phyloP scores from a whole-genome alignment of 345 rosid species.

The Arabis hirsuta region DNA sequence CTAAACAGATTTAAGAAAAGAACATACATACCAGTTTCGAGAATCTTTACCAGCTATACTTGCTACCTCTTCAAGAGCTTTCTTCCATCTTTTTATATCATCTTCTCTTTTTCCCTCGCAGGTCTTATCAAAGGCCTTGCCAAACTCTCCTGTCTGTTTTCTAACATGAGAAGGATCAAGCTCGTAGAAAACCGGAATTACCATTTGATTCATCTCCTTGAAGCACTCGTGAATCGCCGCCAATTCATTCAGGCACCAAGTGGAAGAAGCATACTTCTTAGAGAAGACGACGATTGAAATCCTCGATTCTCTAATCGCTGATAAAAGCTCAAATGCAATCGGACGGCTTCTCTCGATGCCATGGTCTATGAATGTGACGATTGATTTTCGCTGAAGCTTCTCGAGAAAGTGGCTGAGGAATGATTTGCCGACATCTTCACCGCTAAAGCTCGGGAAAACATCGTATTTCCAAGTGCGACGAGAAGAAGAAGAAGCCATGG shows the following conservation, averaged over 20 bases:
- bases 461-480: not conserved
- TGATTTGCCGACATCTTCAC: not conserved
- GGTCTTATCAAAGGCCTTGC: not conserved
- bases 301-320: not conserved
- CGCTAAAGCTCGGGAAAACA: conserved; percentile 4
- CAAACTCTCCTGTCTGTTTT: conserved; percentile 1
- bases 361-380: not conserved
- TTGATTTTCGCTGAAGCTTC: not conserved
- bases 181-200: conserved; percentile 11
- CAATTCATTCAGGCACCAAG: not conserved
- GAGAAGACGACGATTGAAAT: not conserved
- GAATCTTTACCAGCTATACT: conserved; percentile 8
- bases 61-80: not conserved
- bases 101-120: not conserved
- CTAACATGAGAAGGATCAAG: conserved; percentile 27
- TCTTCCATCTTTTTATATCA: not conserved
- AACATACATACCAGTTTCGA: not conserved
- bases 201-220: not conserved
- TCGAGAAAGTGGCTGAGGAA: conserved; percentile 1
- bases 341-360: not conserved
- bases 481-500: not conserved
- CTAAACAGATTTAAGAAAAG: no score
- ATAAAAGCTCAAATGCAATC: not conserved
- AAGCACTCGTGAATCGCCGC: not conserved
- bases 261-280: conserved; percentile 4